Evolutionary conservation across 177 flowering plant genomes (phyloP).

Genomic region (Vitis hybrid): DNA sequence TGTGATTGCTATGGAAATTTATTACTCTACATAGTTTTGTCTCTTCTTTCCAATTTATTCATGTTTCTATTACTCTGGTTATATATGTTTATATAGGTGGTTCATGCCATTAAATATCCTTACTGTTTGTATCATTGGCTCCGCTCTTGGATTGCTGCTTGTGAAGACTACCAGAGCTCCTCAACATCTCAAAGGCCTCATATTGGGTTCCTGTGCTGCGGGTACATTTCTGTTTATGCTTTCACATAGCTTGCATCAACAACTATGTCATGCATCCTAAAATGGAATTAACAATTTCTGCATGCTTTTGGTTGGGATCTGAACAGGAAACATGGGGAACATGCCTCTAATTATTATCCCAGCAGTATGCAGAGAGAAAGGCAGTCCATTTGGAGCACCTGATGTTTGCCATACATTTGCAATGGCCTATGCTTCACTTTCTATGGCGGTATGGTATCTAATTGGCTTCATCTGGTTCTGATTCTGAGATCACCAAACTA

Average conservation of each 20-base stretch:
- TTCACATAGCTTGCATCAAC: too few relatives aligned
- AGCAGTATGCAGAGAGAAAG: conserved; percentile 40
- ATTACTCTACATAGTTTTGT: too few relatives aligned
- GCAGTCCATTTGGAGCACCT: conserved; percentile 45
- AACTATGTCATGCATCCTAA: too few relatives aligned
- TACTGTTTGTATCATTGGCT: conserved; percentile 48
- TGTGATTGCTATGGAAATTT: too few relatives aligned
- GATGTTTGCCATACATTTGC: conserved; percentile 41
- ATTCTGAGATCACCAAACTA: too few relatives aligned
- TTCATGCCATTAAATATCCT: conserved; percentile 70
- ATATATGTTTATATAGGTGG: conserved; percentile 45
- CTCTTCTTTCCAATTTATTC: too few relatives aligned
- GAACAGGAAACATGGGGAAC: conserved; percentile 44
- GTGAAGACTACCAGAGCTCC: conserved; percentile 12
- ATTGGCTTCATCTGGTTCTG: neutral
- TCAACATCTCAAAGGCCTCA: conserved; percentile 10
- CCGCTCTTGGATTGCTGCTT: conserved; percentile 22
- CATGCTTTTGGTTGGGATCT: neutral
- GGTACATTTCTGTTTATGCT: neutral
- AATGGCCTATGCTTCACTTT: conserved; percentile 66
- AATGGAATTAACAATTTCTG: too few relatives aligned
- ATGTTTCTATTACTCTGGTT: neutral
- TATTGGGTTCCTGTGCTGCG: conserved; percentile 15
- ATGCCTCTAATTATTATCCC: conserved; percentile 41
- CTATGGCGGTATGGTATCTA: conserved; percentile 64